Evolutionary conservation across 2,329 filamentous ascomycete species (phyloP).

Genomic region (Fusarium caatingaense): DNA sequence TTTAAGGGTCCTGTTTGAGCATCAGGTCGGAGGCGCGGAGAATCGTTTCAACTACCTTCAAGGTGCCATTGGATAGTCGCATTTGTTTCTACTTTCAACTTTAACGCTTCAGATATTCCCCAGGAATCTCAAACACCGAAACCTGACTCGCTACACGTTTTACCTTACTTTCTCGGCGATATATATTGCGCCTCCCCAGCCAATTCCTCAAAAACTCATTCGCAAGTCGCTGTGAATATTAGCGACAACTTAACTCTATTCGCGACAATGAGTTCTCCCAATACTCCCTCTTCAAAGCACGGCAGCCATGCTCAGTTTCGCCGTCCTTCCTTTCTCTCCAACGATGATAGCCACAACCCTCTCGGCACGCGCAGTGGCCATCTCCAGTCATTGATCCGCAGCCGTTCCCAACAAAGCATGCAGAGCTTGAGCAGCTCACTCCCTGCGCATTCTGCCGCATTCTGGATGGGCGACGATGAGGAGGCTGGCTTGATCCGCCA

Average conservation of each 20-base stretch:
- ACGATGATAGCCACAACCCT: slow-evolving; percentile 50
- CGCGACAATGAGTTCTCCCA: slow-evolving; percentile 49
- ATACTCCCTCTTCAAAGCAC: slow-evolving; percentile 43
- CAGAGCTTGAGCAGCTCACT: slow-evolving; percentile 47
- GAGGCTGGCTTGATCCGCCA: slow-evolving; percentile 45
- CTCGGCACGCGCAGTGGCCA: slow-evolving; percentile 53
- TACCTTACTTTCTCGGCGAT: slow-evolving; percentile 9
- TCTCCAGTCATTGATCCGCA: slow-evolving; percentile 54
- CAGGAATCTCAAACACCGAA: slow-evolving; percentile 8
- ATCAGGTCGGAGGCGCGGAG: slow-evolving; percentile 15
- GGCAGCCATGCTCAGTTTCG: slow-evolving; percentile 41
- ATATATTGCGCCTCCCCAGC: slow-evolving; percentile 4
- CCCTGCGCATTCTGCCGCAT: slow-evolving; percentile 35
- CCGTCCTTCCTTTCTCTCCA: slow-evolving; percentile 49
- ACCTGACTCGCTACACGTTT: slow-evolving; percentile 23
- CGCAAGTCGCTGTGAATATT: slow-evolving; percentile 17
- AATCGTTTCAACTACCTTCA: slow-evolving; percentile 25
- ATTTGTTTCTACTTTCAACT: slow-evolving; percentile 26
- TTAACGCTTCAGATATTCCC: slow-evolving; percentile 26
- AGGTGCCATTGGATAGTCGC: slow-evolving; percentile 12
- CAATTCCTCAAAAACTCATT: background rate
- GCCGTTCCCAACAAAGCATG: slow-evolving; percentile 51
- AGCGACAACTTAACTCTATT: slow-evolving; percentile 15
- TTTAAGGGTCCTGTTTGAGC: slow-evolving; percentile 17
- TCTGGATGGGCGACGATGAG: slow-evolving; percentile 50